Evolutionary conservation across 78 protist genomes (phyloP).

Genomic region (Creolimax fragrantissima): DNA sequence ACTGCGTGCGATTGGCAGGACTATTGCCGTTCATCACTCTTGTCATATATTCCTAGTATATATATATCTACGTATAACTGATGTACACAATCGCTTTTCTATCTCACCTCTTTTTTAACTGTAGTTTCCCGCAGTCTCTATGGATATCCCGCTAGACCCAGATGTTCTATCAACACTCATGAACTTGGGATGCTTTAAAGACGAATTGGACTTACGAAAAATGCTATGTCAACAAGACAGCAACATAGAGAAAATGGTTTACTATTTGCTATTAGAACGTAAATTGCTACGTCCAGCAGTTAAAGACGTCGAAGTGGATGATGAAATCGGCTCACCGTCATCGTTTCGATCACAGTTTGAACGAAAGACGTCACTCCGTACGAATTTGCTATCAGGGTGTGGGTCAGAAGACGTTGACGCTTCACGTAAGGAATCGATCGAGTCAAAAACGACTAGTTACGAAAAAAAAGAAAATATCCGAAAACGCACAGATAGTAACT

Average conservation of each 20-base stretch:
- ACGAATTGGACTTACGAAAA: not conserved
- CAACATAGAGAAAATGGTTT: constrained; percentile 24
- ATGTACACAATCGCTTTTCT: no score
- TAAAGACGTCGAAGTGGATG: not conserved
- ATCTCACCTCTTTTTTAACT: not conserved
- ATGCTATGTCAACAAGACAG: not conserved
- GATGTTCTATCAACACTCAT: not conserved
- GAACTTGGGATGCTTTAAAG: not conserved
- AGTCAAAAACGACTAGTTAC: no score
- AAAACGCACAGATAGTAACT: not conserved
- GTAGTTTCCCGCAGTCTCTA: not conserved
- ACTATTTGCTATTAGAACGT: constrained; percentile 17
- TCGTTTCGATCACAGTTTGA: no score
- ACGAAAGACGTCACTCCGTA: no score
- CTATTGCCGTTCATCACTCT: no score
- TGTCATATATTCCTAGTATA: no score
- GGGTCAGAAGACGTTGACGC: no score
- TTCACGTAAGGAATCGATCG: no score
- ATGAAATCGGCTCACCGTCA: no score
- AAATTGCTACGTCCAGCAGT: constrained; percentile 24
- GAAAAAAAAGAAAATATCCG: not conserved
- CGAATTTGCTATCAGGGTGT: no score
- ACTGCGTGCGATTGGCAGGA: no score
- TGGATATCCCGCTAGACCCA: not conserved
- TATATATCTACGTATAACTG: no score